Conservation (phyloP, 257 asterid species). For the Capsicum baccatum region DNA sequence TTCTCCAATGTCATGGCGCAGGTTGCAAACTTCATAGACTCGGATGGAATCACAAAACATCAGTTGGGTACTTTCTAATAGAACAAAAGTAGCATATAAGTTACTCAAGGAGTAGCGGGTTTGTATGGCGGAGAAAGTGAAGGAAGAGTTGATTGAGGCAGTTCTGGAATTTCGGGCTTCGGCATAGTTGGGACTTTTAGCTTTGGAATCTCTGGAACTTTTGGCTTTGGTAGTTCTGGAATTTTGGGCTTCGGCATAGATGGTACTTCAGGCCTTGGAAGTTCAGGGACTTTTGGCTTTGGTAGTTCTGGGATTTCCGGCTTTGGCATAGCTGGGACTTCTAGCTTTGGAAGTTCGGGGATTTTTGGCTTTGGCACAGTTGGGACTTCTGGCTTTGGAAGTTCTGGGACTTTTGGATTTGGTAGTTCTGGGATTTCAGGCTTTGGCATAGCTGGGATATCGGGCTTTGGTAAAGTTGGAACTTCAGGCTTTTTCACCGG, state of each 20-base stretch:
- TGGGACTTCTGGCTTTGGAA: slow-evolving; percentile 17
- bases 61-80: background rate
- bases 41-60: background rate
- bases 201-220: slow-evolving; percentile 17
- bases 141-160: background rate
- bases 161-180: slow-evolving; percentile 23
- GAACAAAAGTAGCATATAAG: background rate
- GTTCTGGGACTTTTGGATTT: background rate
- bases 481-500: slow-evolving; percentile 19
- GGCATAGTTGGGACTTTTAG: slow-evolving; percentile 6
- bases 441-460: slow-evolving; percentile 34
- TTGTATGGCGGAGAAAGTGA: slow-evolving; percentile 29
- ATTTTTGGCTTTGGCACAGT: background rate
- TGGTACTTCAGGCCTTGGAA: slow-evolving; percentile 24
- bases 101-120: slow-evolving; percentile 22
- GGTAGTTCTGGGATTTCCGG: slow-evolving; percentile 6
- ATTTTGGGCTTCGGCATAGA: slow-evolving; percentile 28
- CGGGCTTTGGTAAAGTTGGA: slow-evolving; percentile 37
- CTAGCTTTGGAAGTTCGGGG: background rate
- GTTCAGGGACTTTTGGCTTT: background rate
- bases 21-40: background rate
- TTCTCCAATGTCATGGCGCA: background rate
- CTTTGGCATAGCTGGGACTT: background rate
- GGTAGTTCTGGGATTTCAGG: background rate
- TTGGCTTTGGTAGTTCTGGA: slow-evolving; percentile 30